These are phyloP conservation scores for Scheffersomyces stambukii DNA, from an alignment of 1,139 yeast species.

Conservation along the genomic window DNA sequence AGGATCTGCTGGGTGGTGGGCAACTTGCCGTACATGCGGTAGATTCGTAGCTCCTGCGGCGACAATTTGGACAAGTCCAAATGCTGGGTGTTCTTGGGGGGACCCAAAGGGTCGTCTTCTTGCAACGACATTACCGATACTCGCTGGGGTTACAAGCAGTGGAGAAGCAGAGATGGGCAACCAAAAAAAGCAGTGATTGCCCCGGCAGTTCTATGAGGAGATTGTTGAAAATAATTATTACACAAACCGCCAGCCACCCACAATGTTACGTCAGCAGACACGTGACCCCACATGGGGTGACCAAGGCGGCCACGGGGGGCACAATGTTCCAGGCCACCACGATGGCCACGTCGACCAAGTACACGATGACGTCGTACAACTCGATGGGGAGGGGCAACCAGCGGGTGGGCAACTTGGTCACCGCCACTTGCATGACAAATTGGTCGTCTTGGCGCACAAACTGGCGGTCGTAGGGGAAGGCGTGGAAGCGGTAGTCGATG, in stretches of 20 bases:
- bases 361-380: conserved; percentile 29
- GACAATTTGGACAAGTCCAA: conserved; percentile 55
- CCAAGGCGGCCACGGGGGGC: conserved; percentile 5
- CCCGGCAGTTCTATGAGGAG: too few relatives aligned
- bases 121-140: conserved; percentile 9
- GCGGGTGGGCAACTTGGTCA: conserved; percentile 29
- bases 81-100: conserved; percentile 43
- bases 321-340: conserved; percentile 15
- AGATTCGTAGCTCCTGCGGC: conserved; percentile 66
- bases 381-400: conserved; percentile 40
- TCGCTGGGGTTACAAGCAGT: too few relatives aligned
- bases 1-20: conserved; percentile 85
- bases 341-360: conserved; percentile 26
- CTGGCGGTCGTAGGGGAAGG: conserved; percentile 17
- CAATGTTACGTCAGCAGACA: too few relatives aligned
- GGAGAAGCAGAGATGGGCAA: too few relatives aligned
- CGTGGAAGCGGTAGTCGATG: conserved; percentile 23
- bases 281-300: too few relatives aligned
- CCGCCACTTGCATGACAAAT: conserved; percentile 23
- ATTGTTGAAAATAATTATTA: too few relatives aligned
- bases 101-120: conserved; percentile 48
- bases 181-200: too few relatives aligned
- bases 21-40: conserved; percentile 80
- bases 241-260: too few relatives aligned
- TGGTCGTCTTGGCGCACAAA: conserved; percentile 12